Evolutionary conservation across 495 filamentous ascomycete species (phyloP), one percentile per base, ranked within the genome.

Genomic region (Trichoderma virens): DNA sequence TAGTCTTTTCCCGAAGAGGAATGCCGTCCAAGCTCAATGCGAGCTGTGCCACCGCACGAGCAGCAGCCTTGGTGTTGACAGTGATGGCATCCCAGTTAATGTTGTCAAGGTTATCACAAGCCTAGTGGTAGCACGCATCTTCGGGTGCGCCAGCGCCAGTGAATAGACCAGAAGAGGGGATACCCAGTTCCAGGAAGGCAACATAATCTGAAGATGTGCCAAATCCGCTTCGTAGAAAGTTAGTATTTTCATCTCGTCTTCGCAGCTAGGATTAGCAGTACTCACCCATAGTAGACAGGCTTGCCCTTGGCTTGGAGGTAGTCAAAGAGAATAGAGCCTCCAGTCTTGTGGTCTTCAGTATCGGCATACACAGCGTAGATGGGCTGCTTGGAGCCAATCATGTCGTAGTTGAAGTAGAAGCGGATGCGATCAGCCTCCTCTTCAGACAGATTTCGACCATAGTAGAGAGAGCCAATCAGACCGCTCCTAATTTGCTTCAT

Each of bases 331-430:
- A 62, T 41, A 8, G n/a, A 18, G 38, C 35, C 61, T 18, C 61
- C 61, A 43, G 61, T n/a, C 61, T 62, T 30, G 61, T 62, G 35
- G 25, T 35, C 61, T 0, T 62, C 35, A 0, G 34, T 16, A 34
- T 62, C 61, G 18, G 61, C 61, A 45, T 62, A 62, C 5, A 62
- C 61, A 16, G 32, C 34, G 38, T 80, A 79, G 11, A 76, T 74
- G 60, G 82, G 86, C 71, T 86, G 84, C n/a, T 84, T 84, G 0
- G 79, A 65, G 54, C 63, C 63, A 38, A 78, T 70, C 78, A 81
- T 81, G 66, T 81, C 78, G 41, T 77, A 81, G 69, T 81, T 80
- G 61, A 81, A 71, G 62, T 80, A 81, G 25, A 71, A 71, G 11
- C 74, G 69, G 43, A 80, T 75, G 54, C 74, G 73, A 65, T 73